Conservation (phyloP, 2,329 filamentous ascomycete genomes). For the Helotiales sp. region DNA sequence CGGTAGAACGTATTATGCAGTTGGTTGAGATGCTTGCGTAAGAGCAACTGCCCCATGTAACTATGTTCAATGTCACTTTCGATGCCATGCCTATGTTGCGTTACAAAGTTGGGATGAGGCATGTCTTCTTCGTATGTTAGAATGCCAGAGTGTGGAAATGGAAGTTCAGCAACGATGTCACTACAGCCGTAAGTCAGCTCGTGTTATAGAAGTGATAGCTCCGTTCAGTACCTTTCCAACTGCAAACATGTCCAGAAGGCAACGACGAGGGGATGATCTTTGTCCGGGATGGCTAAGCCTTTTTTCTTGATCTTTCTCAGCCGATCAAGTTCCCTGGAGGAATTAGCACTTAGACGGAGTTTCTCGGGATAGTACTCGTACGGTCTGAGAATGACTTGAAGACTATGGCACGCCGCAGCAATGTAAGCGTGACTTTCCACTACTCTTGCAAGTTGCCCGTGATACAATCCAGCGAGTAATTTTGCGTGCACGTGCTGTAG, state of each 20-base stretch:
- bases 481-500: constrained; percentile 84
- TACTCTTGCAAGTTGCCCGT: constrained; percentile 84
- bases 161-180: constrained; percentile 89
- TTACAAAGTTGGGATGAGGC: constrained; percentile 65
- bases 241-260: constrained; percentile 95
- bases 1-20: constrained; percentile 55
- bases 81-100: constrained; percentile 51
- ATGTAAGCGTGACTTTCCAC: constrained; percentile 79
- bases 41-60: constrained; percentile 67
- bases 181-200: constrained; percentile 50
- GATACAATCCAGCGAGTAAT: constrained; percentile 87
- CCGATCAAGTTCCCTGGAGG: constrained; percentile 42
- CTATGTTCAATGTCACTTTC: constrained; percentile 58
- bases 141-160: constrained; percentile 63
- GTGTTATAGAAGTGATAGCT: background rate
- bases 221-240: constrained; percentile 74
- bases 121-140: constrained; percentile 67
- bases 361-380: constrained; percentile 17
- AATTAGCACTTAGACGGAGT: constrained; percentile 9
- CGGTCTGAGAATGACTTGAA: constrained; percentile 78
- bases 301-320: constrained; percentile 47
- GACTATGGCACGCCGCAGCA: constrained; percentile 58
- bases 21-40: constrained; percentile 67
- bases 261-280: constrained; percentile 70
- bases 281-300: constrained; percentile 25